Percentiles rank a stretch among this genome's conserved stretches.
Conservation (phyloP, 2,329 filamentous ascomycete species). For the Colletotrichum lini region DNA sequence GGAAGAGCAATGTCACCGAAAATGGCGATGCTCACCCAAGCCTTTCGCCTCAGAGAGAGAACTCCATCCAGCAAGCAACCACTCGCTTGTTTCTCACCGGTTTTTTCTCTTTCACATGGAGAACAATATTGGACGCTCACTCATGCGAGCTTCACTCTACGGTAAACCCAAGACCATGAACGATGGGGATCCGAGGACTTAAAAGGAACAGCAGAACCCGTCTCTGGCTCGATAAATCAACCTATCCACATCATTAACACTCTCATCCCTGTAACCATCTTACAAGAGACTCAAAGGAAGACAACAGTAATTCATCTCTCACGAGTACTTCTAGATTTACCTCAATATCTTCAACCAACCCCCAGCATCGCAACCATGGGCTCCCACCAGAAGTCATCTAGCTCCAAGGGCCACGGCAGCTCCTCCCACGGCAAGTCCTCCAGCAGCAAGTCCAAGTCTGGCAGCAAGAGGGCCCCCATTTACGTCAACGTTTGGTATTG, state of each 20-base stretch:
- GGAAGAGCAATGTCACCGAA: conserved; percentile 1
- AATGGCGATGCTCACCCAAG: conserved; percentile 9
- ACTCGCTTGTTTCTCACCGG: neutral
- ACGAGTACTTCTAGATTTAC: too few relatives aligned
- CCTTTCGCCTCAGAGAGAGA: neutral
- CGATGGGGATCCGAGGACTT: neutral
- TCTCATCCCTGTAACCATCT: neutral
- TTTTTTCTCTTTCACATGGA: neutral
- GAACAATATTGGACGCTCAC: neutral
- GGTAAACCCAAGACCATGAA: neutral
- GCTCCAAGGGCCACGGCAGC: neutral
- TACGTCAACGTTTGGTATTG: conserved; percentile 15
- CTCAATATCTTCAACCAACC: neutral
- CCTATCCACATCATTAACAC: neutral
- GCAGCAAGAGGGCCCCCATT: neutral
- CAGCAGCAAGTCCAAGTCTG: neutral
- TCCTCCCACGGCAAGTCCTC: conserved; percentile 10
- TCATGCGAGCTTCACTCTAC: neutral
- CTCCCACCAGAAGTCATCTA: neutral
- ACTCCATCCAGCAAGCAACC: neutral
- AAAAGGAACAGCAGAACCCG: neutral
- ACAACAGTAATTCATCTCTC: too few relatives aligned
- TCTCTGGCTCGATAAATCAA: neutral
- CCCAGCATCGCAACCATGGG: neutral
- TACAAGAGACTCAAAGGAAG: neutral